These are phyloP conservation scores for Sclerospora graminicola DNA, from an alignment of 352 stramenopile genomes.

Conservation along the genomic window DNA sequence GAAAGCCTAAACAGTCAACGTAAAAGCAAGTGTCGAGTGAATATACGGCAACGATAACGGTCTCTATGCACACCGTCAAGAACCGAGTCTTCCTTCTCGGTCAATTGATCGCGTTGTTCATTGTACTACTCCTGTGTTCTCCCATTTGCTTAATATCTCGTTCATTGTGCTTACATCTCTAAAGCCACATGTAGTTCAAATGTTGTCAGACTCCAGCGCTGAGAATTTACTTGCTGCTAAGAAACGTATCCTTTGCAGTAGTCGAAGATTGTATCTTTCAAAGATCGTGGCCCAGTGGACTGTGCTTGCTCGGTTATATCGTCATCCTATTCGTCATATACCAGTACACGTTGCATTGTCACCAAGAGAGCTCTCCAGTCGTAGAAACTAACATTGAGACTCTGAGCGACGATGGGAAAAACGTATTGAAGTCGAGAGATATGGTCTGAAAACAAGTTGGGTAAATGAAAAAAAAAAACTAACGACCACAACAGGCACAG, in stretches of 20 bases:
- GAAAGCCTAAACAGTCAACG: too few species aligned
- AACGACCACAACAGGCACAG: not conserved
- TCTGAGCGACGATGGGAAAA: too few species aligned
- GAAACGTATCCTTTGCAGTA: not conserved
- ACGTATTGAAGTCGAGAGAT: slow-evolving; percentile 12
- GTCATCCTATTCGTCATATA: slow-evolving; percentile 88
- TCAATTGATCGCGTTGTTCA: slow-evolving; percentile 84
- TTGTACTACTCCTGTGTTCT: slow-evolving; percentile 25
- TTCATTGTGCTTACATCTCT: too few species aligned
- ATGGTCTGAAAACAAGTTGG: slow-evolving; percentile 17
- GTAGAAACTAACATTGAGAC: too few species aligned
- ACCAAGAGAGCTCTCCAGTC: too few species aligned
- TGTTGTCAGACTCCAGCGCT: too few species aligned
- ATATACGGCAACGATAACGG: too few species aligned
- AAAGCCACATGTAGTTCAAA: too few species aligned
- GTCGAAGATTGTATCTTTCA: not conserved
- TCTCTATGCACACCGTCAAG: too few species aligned
- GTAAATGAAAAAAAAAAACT: slow-evolving; percentile 22
- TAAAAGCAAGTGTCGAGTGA: too few species aligned
- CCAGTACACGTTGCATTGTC: slow-evolving; percentile 84
- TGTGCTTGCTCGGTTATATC: slow-evolving; percentile 71
- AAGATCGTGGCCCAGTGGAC: slow-evolving; percentile 39
- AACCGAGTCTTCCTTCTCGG: slow-evolving; percentile 65
- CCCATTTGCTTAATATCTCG: too few species aligned
- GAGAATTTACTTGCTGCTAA: too few species aligned